These are phyloP conservation scores for Geranium incanum DNA, from an alignment of 441 rosid species.

Conservation along the genomic window DNA sequence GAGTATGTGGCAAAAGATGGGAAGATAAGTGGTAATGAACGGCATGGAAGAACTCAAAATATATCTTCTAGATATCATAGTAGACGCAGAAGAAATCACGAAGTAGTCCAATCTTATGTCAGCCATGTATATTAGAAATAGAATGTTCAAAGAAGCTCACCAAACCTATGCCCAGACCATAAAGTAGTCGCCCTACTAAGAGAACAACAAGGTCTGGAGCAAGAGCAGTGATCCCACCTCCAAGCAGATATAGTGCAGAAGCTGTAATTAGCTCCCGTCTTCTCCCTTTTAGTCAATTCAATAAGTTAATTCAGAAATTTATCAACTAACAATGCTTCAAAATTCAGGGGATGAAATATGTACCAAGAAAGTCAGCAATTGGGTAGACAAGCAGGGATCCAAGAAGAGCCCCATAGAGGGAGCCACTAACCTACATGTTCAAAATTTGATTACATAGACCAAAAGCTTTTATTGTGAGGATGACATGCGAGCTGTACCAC, in stretches of 20 bases:
- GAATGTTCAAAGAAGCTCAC: constrained; percentile 39
- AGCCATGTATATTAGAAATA: background rate
- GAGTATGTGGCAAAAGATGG: background rate
- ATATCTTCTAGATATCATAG: background rate
- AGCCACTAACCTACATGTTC: constrained; percentile 77
- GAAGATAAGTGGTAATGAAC: background rate
- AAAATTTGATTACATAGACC: constrained; percentile 14
- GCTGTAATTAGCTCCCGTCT: constrained; percentile 78
- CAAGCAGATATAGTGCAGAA: constrained; percentile 50
- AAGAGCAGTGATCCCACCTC: constrained; percentile 49
- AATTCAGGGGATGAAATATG: constrained; percentile 7
- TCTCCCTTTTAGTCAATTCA: constrained; percentile 49
- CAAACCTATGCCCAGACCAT: constrained; percentile 88
- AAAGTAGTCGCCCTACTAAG: constrained; percentile 70
- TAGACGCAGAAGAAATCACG: background rate
- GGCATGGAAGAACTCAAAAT: background rate
- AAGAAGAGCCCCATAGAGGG: constrained; percentile 91
- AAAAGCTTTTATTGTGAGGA: constrained; percentile 10
- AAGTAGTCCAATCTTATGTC: background rate
- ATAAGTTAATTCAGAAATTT: constrained; percentile 18
- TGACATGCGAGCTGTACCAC: constrained; percentile 48
- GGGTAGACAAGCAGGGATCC: constrained; percentile 85
- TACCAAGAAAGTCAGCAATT: constrained; percentile 84
- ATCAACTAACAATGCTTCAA: constrained; percentile 11
- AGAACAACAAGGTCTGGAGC: constrained; percentile 69